A percentile compares a stretch with the other conserved stretches of the same genome.
phyloP scores from a whole-genome alignment of 2,329 filamentous ascomycete genomes.

The Cladosporium sp. region DNA sequence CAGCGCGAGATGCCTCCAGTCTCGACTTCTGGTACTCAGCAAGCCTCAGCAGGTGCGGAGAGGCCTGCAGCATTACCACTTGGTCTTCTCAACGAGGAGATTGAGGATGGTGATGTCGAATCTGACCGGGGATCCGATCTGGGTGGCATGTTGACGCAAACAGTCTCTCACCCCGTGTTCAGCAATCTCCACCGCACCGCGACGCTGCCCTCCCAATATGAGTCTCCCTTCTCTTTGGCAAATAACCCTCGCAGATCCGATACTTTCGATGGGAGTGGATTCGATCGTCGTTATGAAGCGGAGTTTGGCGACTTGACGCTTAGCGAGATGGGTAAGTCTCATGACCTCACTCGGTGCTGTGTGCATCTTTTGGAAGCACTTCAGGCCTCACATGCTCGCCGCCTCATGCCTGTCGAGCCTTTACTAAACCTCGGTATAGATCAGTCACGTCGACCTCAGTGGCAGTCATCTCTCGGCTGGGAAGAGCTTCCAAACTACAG shows the following conservation, averaged over 20 bases:
- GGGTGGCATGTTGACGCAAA: constrained; percentile 27
- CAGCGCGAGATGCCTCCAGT: constrained; percentile 22
- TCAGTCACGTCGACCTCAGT: constrained; percentile 42
- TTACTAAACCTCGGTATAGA: constrained; percentile 7
- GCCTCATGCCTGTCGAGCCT: background rate
- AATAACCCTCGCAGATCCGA: background rate
- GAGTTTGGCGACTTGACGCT: constrained; percentile 26
- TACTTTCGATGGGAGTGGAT: constrained; percentile 5
- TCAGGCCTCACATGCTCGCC: background rate
- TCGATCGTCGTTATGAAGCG: constrained; percentile 22
- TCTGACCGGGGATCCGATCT: constrained; percentile 14
- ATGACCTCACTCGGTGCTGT: background rate
- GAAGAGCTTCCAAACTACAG: constrained; percentile 58
- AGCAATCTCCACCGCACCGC: constrained; percentile 28
- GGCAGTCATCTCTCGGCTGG: constrained; percentile 69
- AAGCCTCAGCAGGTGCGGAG: constrained; percentile 3
- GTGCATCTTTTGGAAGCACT: background rate
- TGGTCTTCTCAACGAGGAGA: constrained; percentile 12
- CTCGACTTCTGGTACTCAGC: background rate
- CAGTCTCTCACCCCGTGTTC: constrained; percentile 29
- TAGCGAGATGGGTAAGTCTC: constrained; percentile 19
- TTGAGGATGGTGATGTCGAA: constrained; percentile 9
- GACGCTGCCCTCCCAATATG: constrained; percentile 23
- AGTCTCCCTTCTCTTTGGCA: constrained; percentile 4
- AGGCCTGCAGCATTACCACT: constrained; percentile 7